A percentile compares a stretch with the other conserved stretches of the same genome.
Conservation (phyloP, 345 rosid genomes). For the Lepidium sativum region DNA sequence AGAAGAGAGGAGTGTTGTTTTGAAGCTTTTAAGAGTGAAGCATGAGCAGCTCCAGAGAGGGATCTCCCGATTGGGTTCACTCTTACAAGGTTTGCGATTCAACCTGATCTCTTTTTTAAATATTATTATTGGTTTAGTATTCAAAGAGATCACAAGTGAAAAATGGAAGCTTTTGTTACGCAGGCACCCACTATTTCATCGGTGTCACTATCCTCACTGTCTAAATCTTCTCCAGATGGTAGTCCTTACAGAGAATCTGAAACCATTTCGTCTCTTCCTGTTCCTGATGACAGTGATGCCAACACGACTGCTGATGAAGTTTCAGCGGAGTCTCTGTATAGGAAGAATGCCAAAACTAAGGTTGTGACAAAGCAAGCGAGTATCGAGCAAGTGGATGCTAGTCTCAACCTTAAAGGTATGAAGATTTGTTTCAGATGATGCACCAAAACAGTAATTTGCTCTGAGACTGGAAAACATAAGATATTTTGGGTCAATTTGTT, state of each 20-base stretch:
- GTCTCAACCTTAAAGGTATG: constrained; percentile 28
- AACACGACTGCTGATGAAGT: background rate
- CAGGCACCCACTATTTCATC: constrained; percentile 54
- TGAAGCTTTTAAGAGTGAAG: constrained; percentile 5
- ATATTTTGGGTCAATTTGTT: background rate
- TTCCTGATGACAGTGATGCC: constrained; percentile 14
- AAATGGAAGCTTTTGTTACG: constrained; percentile 3
- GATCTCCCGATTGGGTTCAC: constrained; percentile 80
- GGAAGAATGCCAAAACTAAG: constrained; percentile 23
- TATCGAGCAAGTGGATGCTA: constrained; percentile 19
- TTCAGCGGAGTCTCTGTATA: constrained; percentile 7
- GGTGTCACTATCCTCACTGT: constrained; percentile 46
- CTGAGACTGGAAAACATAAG: too few species aligned
- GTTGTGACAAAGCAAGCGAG: constrained; percentile 20
- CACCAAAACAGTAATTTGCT: background rate
- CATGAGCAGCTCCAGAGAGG: constrained; percentile 66
- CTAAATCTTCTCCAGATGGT: constrained; percentile 38
- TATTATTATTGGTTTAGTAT: background rate
- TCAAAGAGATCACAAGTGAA: background rate
- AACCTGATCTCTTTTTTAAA: background rate
- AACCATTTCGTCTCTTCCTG: constrained; percentile 18
- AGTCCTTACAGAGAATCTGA: constrained; percentile 30
- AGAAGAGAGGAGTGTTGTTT: constrained; percentile 3
- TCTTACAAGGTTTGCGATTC: constrained; percentile 45
- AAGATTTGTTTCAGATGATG: background rate